Conservation (phyloP, 2,329 filamentous ascomycete species). For the Lachnellula hyalina region DNA sequence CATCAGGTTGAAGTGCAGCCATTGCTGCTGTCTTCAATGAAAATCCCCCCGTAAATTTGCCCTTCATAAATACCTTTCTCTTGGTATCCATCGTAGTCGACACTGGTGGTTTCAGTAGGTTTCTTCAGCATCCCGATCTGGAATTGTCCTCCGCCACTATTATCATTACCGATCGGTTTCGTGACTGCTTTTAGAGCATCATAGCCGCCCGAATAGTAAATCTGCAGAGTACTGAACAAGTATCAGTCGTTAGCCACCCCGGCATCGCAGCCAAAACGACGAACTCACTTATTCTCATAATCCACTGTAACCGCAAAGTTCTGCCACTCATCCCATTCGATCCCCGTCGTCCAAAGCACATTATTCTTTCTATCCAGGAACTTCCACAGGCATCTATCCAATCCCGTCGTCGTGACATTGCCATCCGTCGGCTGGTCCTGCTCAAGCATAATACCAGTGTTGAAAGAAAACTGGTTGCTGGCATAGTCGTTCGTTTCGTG, state of each 20-base stretch:
- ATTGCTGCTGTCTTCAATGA: slow-evolving; percentile 43
- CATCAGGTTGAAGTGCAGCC: slow-evolving; percentile 35
- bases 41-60: slow-evolving; percentile 47
- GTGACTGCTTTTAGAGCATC: slow-evolving; percentile 43
- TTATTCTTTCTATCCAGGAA: slow-evolving; percentile 25
- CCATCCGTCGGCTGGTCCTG: slow-evolving; percentile 32
- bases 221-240: slow-evolving; percentile 43
- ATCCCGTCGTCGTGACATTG: slow-evolving; percentile 36
- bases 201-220: slow-evolving; percentile 49
- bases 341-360: slow-evolving; percentile 43
- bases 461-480: slow-evolving; percentile 49
- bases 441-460: slow-evolving; percentile 49
- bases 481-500: slow-evolving; percentile 43
- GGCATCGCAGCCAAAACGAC: background rate
- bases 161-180: slow-evolving; percentile 42
- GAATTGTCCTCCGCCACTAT: slow-evolving; percentile 53
- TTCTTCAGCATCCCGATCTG: slow-evolving; percentile 60
- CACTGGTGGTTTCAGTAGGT: slow-evolving; percentile 38
- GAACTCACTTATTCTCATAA: slow-evolving; percentile 47
- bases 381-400: slow-evolving; percentile 14
- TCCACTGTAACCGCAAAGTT: slow-evolving; percentile 56
- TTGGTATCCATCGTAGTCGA: slow-evolving; percentile 44
- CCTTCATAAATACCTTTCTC: slow-evolving; percentile 45
- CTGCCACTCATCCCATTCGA: slow-evolving; percentile 42
- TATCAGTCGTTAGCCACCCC: slow-evolving; percentile 16